Evolutionary conservation across 2,329 filamentous ascomycete genomes (phyloP), one percentile per base, ranked within the genome.

Genomic region (Colletotrichum karsti): DNA sequence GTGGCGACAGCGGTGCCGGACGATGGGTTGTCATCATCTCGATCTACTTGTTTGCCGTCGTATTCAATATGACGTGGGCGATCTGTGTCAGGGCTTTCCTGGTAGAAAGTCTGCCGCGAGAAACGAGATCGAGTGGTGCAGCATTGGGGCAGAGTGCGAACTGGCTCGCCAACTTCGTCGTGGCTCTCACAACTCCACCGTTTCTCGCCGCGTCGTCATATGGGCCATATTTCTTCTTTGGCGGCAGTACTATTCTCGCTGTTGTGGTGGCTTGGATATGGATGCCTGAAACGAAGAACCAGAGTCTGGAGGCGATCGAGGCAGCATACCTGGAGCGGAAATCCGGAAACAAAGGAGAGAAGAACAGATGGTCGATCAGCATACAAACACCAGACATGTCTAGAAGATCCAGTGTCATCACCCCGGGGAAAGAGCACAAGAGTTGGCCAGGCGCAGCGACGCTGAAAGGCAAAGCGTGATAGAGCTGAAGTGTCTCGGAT

Each of bases 41-140:
- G 22, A 85, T 88, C 46, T 88, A 85, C 62, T 22, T 85, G 1
- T 87, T 86, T 63, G 80, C 83, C 0, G 76, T 83, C 3, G 73
- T 81, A 0, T 88, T 80, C 60, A 81, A 77, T 24, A 74, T 75
- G 2, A 83, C 85, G 0, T 90, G 87, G 85, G 87, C 81, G 0
- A 82, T 90, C 4, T 79, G 81, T 0, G 78, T 88, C 53, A 30
- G 22, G 18, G 83, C 88, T 0, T 90, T 85, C 70, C 77, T 83
- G 0, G 81, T 85, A 0, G 88, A 90, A 73, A 88, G 87, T 46
- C 85, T 88, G 71, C 87, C 87, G 0, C 80, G 84, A 26, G 77
- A 79, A 7, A 89, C 87, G 1, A 79, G 88, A 2, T 87, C 85
- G 0, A 84, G 83, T 13, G 87, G 86, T 2, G 86, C 84, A 0